A percentile compares a stretch with the other conserved stretches of the same genome.
Evolutionary conservation across 108 stramenopile species (phyloP).

Genomic region (Ochromonas danica): DNA sequence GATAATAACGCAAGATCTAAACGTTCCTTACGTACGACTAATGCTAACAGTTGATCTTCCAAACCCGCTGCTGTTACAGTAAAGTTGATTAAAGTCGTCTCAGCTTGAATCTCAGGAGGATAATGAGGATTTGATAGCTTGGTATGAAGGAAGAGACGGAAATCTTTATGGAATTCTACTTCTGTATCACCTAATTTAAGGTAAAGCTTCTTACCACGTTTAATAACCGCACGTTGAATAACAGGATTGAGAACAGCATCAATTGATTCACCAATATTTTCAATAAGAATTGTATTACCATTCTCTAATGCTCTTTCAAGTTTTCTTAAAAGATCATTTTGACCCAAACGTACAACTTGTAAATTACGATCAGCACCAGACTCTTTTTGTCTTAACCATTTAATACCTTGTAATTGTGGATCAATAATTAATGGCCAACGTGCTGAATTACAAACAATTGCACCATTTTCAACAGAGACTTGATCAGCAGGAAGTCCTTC

Average conservation of each 20-base stretch:
- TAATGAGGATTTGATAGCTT: slow-evolving; percentile 73
- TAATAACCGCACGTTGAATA: slow-evolving; percentile 72
- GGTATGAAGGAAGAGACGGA: slow-evolving; percentile 76
- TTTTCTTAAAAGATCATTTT: slow-evolving; percentile 65
- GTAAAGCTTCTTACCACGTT: slow-evolving; percentile 63
- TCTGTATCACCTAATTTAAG: slow-evolving; percentile 76
- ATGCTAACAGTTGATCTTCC: slow-evolving; percentile 71
- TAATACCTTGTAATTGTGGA: slow-evolving; percentile 66
- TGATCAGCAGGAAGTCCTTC: slow-evolving; percentile 60
- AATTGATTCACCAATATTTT: slow-evolving; percentile 69
- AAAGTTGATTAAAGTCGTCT: slow-evolving; percentile 74
- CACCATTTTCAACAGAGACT: slow-evolving; percentile 66
- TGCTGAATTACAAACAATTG: slow-evolving; percentile 63
- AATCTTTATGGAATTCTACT: slow-evolving; percentile 71
- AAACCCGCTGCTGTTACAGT: slow-evolving; percentile 70
- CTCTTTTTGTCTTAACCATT: slow-evolving; percentile 39
- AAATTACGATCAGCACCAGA: slow-evolving; percentile 48
- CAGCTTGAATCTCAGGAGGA: slow-evolving; percentile 79
- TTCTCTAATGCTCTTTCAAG: slow-evolving; percentile 66
- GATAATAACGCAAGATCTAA: slow-evolving; percentile 65
- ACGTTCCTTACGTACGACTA: slow-evolving; percentile 72
- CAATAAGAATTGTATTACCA: slow-evolving; percentile 67
- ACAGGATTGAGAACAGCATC: slow-evolving; percentile 72
- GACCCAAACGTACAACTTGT: slow-evolving; percentile 66
- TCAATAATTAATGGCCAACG: slow-evolving; percentile 79